These are phyloP conservation scores for Earliella scabrosa DNA, from an alignment of 1,284 basidiomycete genomes.

Conservation along the genomic window DNA sequence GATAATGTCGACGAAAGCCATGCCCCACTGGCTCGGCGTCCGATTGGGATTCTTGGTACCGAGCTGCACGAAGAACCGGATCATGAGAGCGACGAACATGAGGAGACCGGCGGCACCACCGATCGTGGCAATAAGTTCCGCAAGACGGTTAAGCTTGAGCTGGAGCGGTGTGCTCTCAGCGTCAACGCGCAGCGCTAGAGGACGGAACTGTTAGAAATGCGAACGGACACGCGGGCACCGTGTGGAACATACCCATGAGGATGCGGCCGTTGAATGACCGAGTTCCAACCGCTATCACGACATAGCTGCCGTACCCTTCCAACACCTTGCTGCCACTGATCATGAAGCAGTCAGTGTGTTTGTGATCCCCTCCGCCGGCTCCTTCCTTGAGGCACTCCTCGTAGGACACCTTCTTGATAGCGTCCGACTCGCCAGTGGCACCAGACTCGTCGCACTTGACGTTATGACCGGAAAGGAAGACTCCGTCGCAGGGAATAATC, in stretches of 20 bases:
- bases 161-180: slow-evolving; percentile 92
- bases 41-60: slow-evolving; percentile 61
- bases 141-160: slow-evolving; percentile 90
- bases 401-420: slow-evolving; percentile 88
- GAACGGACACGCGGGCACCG: slow-evolving; percentile 2
- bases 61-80: slow-evolving; percentile 92
- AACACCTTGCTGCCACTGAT: slow-evolving; percentile 94
- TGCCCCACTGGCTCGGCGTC: slow-evolving; percentile 82
- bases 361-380: slow-evolving; percentile 35
- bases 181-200: slow-evolving; percentile 76
- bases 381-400: slow-evolving; percentile 62
- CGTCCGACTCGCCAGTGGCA: slow-evolving; percentile 95
- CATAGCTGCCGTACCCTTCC: slow-evolving; percentile 93
- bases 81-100: slow-evolving; percentile 88
- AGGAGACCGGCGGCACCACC: slow-evolving; percentile 84
- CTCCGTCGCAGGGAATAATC: slow-evolving; percentile 93
- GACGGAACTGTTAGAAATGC: no score
- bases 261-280: slow-evolving; percentile 96
- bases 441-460: slow-evolving; percentile 97
- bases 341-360: slow-evolving; percentile 91
- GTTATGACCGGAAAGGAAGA: slow-evolving; percentile 92
- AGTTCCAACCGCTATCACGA: slow-evolving; percentile 90
- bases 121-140: slow-evolving; percentile 92
- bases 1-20: slow-evolving; percentile 91
- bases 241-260: slow-evolving; percentile 80